Base-by-base conservation (phyloP, 2,329 filamentous ascomycete species). In the Aspergillus carbonarius region DNA sequence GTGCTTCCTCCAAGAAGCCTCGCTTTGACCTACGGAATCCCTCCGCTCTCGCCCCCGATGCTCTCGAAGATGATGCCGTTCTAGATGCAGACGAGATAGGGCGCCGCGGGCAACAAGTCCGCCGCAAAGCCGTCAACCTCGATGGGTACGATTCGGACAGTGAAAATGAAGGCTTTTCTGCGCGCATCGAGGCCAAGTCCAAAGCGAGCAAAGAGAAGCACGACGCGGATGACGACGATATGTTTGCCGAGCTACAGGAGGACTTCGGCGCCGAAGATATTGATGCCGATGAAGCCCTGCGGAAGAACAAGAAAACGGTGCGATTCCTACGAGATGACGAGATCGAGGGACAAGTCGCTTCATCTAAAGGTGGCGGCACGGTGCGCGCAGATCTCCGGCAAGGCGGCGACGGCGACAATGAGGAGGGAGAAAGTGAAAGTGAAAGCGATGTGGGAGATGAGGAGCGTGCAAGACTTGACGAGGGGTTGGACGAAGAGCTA, bases 11-110 rank as follows among this genome's bases (percentile, higher is more conserved):
- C 54, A 96, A 96, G 74, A 93, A 92, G 71, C 89, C 92, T 59
- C 92, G 91, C 70, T 99, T 99, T 76, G 95, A 99, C 75, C 81
- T 95, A 54, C 91, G 95, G 64, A 98, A 99, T 72, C 95, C 95
- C 3, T 96, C 93, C 15, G 92, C 91, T 0, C 85, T 99, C 4
- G 93, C 92, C 1, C 88, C 93, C 1, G 92, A 96, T 72, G 89
- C 87, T 1, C 84, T 85, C 2, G 89, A 91, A 63, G 87, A 90
- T 46, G 89, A 89, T 63, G 85, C 86, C 0, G 84, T 93, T 27
- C 84, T 99, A 8, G 91, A 96, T 52, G 92, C 93, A 20, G 95
- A 98, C 71, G 93, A 97, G 39, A 97, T 98, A 64, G 92, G 93
- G 15, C 84, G 83, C 54, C 83, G 86, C 17, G 85, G 85, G 1